These are phyloP conservation scores for Syncephalastrum monosporum DNA, from an alignment of 371 early-diverging fungal genomes.

Conservation along the genomic window DNA sequence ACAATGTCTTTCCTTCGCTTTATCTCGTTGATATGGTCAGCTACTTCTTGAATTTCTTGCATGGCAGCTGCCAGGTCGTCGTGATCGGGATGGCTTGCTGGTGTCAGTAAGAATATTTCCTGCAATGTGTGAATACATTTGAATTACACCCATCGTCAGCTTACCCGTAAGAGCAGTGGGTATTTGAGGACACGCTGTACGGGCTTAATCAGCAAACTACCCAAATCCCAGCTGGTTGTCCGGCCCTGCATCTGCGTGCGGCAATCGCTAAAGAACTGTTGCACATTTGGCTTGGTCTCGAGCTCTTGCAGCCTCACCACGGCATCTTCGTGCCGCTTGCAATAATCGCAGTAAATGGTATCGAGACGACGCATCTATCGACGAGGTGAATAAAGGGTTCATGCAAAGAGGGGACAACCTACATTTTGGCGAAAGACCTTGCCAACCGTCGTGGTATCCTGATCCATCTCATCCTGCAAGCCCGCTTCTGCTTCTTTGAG, in stretches of 20 bases:
- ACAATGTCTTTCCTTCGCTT: constrained; percentile 86
- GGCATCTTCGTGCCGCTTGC: constrained; percentile 72
- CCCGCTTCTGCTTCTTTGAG: constrained; percentile 39
- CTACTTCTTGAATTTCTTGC: constrained; percentile 64
- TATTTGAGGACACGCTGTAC: constrained; percentile 83
- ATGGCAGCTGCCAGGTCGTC: constrained; percentile 51
- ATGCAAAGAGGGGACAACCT: constrained; percentile 3
- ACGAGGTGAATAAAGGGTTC: background rate
- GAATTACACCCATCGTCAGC: background rate
- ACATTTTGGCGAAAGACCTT: constrained; percentile 62
- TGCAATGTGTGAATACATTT: constrained; percentile 10
- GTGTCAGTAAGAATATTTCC: constrained; percentile 65
- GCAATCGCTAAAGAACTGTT: constrained; percentile 59
- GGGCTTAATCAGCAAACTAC: constrained; percentile 77
- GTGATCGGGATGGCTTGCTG: constrained; percentile 59
- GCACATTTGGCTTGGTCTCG: constrained; percentile 43
- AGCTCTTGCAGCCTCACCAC: constrained; percentile 60
- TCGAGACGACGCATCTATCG: constrained; percentile 53
- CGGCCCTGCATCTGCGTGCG: constrained; percentile 53
- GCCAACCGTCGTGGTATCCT: constrained; percentile 43
- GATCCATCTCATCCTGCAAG: constrained; percentile 6
- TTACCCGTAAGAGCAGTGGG: constrained; percentile 67
- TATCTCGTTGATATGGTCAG: constrained; percentile 83
- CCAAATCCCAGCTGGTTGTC: constrained; percentile 77
- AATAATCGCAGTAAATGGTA: constrained; percentile 67